Evolutionary conservation across 2,329 filamentous ascomycete species (phyloP).

Genomic region (Stagonosporopsis chrysanthemi): DNA sequence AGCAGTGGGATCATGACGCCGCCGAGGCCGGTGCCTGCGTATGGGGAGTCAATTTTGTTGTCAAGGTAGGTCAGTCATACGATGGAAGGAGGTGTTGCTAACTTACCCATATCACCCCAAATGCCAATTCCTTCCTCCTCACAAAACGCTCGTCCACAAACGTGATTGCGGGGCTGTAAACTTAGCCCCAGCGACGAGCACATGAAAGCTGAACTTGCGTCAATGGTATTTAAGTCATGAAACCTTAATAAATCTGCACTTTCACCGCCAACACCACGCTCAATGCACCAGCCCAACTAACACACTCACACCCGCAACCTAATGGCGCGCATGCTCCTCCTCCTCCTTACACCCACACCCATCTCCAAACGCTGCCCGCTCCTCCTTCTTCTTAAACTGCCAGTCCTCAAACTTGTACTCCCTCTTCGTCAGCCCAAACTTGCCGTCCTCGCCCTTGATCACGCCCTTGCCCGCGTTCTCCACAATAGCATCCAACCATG

Average conservation of each 20-base stretch:
- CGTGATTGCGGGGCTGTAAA: conserved; percentile 64
- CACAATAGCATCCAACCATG: conserved; percentile 43
- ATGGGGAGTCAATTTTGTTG: not conserved
- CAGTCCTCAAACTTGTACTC: conserved; percentile 33
- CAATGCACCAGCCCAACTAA: not conserved
- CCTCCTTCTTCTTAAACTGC: conserved; percentile 39
- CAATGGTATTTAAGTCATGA: too few relatives aligned
- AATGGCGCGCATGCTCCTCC: conserved; percentile 41
- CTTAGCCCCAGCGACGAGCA: conserved; percentile 46
- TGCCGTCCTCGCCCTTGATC: conserved; percentile 13
- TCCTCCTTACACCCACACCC: conserved; percentile 37
- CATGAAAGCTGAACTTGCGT: conserved; percentile 27
- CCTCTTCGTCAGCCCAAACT: conserved; percentile 23
- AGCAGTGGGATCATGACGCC: conserved; percentile 55
- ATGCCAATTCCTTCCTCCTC: conserved; percentile 64
- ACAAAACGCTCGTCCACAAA: conserved; percentile 71
- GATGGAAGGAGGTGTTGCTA: not conserved
- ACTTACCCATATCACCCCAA: conserved; percentile 66
- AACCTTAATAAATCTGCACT: not conserved
- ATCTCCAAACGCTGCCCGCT: conserved; percentile 38
- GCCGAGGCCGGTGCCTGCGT: conserved; percentile 51
- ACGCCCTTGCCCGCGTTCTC: conserved; percentile 25
- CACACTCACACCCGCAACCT: not conserved
- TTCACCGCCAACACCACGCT: conserved; percentile 5
- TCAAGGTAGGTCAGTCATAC: not conserved